Evolutionary conservation across 176 grass and related monocot species (phyloP).

Genomic region (Raddia distichophylla): DNA sequence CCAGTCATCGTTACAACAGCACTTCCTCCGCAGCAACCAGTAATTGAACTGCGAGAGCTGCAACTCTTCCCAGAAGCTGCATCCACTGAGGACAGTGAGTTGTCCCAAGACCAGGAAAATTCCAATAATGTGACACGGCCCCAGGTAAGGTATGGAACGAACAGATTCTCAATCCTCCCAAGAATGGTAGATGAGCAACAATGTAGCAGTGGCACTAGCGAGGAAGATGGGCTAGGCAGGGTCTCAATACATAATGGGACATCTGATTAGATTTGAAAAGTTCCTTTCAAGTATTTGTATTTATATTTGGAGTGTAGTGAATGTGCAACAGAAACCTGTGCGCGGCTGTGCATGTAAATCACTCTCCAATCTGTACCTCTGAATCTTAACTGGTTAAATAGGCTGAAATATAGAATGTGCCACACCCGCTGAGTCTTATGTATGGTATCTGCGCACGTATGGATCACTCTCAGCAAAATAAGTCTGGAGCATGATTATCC

Average conservation of each 20-base stretch:
- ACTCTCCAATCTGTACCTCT: conserved; percentile 1
- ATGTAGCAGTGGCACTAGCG: conserved; percentile 49
- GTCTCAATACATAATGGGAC: not conserved
- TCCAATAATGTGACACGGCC: conserved; percentile 45
- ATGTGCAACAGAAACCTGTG: conserved; percentile 29
- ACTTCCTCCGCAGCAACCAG: conserved; percentile 39
- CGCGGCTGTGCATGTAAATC: conserved; percentile 15
- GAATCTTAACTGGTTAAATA: conserved; percentile 28
- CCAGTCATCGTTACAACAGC: not conserved
- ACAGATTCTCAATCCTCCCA: conserved; percentile 43
- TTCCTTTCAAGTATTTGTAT: not conserved
- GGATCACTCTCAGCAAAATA: conserved; percentile 5
- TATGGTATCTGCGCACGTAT: conserved; percentile 29
- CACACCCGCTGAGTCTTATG: not conserved
- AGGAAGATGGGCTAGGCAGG: conserved; percentile 17
- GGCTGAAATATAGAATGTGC: not conserved
- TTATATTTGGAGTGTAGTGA: not conserved
- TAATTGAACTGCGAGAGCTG: conserved; percentile 56
- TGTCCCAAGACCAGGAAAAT: conserved; percentile 19
- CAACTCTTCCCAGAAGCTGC: conserved; percentile 75
- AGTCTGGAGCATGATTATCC: not conserved
- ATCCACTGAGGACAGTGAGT: conserved; percentile 38
- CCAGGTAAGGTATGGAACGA: conserved; percentile 46
- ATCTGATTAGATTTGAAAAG: not conserved
- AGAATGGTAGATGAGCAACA: conserved; percentile 58